phyloP scores from a whole-genome alignment of 176 grass and related monocot species.

The Paspalum notatum region DNA sequence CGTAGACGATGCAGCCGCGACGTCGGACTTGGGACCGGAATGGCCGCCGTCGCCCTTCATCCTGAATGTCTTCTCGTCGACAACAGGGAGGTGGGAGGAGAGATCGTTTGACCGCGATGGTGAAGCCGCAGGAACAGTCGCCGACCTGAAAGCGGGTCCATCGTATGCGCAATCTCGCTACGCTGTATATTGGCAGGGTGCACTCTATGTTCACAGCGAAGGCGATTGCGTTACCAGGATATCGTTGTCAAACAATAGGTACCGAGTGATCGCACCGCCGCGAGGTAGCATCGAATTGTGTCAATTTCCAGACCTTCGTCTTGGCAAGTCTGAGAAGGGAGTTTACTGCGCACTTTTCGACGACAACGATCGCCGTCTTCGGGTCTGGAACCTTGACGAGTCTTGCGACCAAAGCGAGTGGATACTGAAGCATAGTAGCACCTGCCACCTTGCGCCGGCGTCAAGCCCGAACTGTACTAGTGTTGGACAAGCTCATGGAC shows the following conservation, averaged over 20 bases:
- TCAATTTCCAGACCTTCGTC: not conserved
- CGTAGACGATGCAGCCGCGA: too few species aligned
- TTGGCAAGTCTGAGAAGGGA: not conserved
- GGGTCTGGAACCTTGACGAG: not conserved
- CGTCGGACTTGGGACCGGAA: too few species aligned
- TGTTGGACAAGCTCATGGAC: too few species aligned
- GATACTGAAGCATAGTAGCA: not conserved
- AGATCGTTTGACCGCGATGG: not conserved
- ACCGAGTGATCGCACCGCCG: not conserved
- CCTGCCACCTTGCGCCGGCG: not conserved
- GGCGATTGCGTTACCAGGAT: not conserved
- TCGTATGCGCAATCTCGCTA: not conserved
- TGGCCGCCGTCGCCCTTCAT: not conserved
- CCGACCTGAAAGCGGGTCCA: not conserved
- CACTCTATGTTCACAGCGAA: not conserved
- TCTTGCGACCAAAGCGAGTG: not conserved
- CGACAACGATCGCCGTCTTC: not conserved
- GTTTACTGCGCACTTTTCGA: not conserved
- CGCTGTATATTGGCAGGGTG: not conserved
- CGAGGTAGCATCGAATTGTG: not conserved
- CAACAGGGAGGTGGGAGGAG: not conserved
- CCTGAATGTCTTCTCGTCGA: not conserved
- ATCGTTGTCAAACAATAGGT: not conserved
- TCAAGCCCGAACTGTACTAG: not conserved
- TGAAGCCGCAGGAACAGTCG: not conserved